Conservation (phyloP, 2,329 filamentous ascomycete species). For the Aspergillus sojae region DNA sequence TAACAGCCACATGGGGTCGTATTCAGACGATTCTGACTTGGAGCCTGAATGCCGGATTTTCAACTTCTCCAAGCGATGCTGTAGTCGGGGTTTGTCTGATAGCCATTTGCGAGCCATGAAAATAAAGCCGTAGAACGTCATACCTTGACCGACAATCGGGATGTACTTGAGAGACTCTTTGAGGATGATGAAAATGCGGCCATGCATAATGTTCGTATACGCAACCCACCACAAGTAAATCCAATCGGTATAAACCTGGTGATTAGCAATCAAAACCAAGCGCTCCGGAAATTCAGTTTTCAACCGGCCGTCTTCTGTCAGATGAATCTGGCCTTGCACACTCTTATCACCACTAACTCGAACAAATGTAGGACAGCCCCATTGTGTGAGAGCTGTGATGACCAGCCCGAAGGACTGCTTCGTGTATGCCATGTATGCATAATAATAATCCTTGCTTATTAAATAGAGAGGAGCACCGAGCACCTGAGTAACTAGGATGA, state of each 20-base stretch:
- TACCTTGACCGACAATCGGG: conserved; percentile 63
- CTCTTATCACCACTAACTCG: conserved; percentile 64
- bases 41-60: conserved; percentile 56
- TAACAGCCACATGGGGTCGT: conserved; percentile 68
- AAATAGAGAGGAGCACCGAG: conserved; percentile 64
- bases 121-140: conserved; percentile 68
- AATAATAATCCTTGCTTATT: conserved; percentile 63
- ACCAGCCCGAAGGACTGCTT: conserved; percentile 68
- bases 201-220: conserved; percentile 67
- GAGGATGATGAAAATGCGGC: conserved; percentile 67
- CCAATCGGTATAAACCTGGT: conserved; percentile 72
- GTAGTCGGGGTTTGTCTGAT: conserved; percentile 61
- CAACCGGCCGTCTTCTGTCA: conserved; percentile 60
- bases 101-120: conserved; percentile 67
- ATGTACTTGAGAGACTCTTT: conserved; percentile 68
- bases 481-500: conserved; percentile 59
- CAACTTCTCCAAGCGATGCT: conserved; percentile 59
- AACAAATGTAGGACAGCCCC: conserved; percentile 65
- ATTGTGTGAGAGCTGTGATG: conserved; percentile 63
- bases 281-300: conserved; percentile 63
- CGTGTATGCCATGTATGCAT: conserved; percentile 67
- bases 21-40: conserved; percentile 45
- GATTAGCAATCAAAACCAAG: conserved; percentile 65
- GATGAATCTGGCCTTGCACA: conserved; percentile 60
- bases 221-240: conserved; percentile 70